Evolutionary conservation across 768 basidiomycete genomes (phyloP).

Genomic region (Phaffia tasmanica): DNA sequence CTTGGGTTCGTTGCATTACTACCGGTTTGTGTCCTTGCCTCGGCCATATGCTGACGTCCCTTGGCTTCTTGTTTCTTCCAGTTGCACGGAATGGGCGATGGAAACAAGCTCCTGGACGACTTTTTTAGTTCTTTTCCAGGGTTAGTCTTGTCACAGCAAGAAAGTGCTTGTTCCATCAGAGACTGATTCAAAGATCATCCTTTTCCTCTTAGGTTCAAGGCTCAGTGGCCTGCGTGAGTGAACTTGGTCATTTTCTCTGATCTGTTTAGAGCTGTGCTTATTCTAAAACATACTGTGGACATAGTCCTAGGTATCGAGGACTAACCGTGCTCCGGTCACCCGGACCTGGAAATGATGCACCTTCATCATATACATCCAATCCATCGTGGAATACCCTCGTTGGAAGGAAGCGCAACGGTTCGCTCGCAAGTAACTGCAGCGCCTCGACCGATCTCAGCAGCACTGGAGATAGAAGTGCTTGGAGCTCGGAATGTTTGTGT

Average conservation of each 20-base stretch:
- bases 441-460: conserved; percentile 5
- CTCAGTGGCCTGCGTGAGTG: conserved; percentile 12
- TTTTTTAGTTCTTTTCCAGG: conserved; percentile 20
- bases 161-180: neutral
- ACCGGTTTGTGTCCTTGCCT: conserved; percentile 26
- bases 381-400: neutral
- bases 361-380: neutral
- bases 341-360: conserved; percentile 11
- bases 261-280: neutral
- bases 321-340: conserved; percentile 16
- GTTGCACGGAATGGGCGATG: conserved; percentile 24
- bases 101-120: conserved; percentile 17
- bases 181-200: neutral
- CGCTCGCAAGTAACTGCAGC: neutral
- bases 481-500: neutral
- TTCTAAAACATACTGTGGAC: neutral
- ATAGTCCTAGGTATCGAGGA: conserved; percentile 18
- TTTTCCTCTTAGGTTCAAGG: neutral
- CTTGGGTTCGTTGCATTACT: conserved; percentile 58
- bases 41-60: neutral
- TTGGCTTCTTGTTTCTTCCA: neutral
- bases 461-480: neutral
- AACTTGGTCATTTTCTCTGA: no score
- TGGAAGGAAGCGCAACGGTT: neutral
- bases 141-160: neutral